Base-by-base conservation (phyloP, 768 basidiomycete genomes). In the Serendipita vermifera region DNA sequence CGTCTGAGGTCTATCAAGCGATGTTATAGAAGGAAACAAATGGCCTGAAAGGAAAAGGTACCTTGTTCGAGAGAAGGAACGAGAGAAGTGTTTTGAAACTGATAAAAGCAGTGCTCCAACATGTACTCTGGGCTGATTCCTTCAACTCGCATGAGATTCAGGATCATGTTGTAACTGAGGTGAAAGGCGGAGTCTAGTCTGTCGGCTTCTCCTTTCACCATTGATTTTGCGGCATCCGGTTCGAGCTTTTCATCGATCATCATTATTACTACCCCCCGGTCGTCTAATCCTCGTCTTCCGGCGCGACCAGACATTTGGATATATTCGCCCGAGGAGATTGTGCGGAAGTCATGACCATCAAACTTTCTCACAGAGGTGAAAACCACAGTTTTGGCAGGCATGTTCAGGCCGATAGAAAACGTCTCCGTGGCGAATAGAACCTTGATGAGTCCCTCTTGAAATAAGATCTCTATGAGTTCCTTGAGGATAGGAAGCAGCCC, bases 301-400 rank as follows among this genome's bases (percentile, higher is more conserved):
- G 96, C 96, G 57, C 96, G 87, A 56, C 96, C 96, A 0, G 92
- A 93, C 96, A 99, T 99, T 65, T 99, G 96, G 63, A 98, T 96
- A 68, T 99, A 99, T 76, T 99, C 96, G 57, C 96, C 87, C 0
- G 84, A 87, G 0, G 90, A 90, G 33, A 99, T 74, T 65, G 89
- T 89, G 26, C 96, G 78, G 73, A 96, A 96, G 63, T 93, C 91
- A 39, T 80, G 81, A 0, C 96, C 96, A 67, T 99, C 96, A 63
- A 92, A 98, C 71, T 99, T 99, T 62, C 91, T 82, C 2, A 91
- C 85, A 0, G 84, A 79, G 0, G 91, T 96, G 73, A 99, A 99
- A 22, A 99, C 94, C 46, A 99, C 96, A 2, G 96, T 98, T 73
- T 97, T 98, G 15, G 96, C 96, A 9, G 96, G 96, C 96, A 99